Percentiles rank a stretch among this genome's conserved stretches.
These are phyloP conservation scores for Sanghuangporus weigelae DNA, from an alignment of 1,284 basidiomycete genomes.

Conservation along the genomic window DNA sequence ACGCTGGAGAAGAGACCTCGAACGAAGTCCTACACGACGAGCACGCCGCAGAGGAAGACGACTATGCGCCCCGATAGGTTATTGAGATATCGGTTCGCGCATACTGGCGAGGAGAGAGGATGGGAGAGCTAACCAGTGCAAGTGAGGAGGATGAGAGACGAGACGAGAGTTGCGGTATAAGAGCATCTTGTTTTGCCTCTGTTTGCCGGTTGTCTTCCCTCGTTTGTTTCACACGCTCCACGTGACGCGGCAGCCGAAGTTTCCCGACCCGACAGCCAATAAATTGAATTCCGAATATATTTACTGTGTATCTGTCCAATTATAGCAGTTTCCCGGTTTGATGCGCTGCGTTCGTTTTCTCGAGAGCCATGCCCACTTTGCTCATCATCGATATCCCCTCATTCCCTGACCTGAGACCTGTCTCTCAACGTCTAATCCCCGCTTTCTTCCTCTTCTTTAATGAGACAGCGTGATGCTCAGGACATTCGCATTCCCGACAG, in stretches of 20 bases:
- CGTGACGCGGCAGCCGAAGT: background rate
- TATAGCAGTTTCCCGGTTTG: background rate
- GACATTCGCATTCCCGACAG: background rate
- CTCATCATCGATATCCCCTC: background rate
- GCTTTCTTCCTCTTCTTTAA: background rate
- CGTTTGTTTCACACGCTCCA: background rate
- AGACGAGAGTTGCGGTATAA: background rate
- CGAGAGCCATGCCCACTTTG: background rate
- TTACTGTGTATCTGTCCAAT: background rate
- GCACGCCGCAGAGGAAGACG: background rate
- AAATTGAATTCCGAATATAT: background rate
- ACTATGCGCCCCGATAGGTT: background rate
- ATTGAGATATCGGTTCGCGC: conserved; percentile 11
- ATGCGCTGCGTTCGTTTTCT: background rate
- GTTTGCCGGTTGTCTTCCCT: background rate
- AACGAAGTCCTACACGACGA: background rate
- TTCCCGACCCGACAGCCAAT: background rate
- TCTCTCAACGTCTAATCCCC: background rate
- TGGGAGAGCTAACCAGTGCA: background rate
- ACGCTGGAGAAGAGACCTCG: background rate
- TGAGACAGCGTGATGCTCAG: background rate
- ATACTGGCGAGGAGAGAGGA: background rate
- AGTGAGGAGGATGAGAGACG: background rate
- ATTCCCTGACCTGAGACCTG: background rate
- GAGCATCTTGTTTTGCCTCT: background rate